Evolutionary conservation across 345 rosid genomes (phyloP).

Genomic region (Hypericum androsaemum): DNA sequence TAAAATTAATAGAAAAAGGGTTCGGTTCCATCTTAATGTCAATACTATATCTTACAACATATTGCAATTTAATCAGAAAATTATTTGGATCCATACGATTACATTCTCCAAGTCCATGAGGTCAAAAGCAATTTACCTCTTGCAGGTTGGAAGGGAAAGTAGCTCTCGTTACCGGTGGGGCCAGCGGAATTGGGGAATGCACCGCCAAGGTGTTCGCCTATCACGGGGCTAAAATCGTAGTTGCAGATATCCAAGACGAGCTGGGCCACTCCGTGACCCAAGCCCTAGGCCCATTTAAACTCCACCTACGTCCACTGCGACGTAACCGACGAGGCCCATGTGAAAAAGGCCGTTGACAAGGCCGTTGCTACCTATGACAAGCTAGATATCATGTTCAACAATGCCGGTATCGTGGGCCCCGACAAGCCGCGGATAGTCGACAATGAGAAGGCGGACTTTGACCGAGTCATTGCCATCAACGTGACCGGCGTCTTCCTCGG

Average conservation of each 20-base stretch:
- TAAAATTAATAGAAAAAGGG: too few relatives aligned
- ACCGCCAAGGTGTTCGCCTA: slow-evolving; percentile 15
- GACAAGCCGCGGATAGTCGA: too few relatives aligned
- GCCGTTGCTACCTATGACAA: slow-evolving; percentile 29
- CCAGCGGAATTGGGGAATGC: slow-evolving; percentile 24
- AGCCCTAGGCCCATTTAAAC: slow-evolving; percentile 13
- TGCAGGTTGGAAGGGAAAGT: slow-evolving; percentile 29
- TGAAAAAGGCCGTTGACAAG: slow-evolving; percentile 17
- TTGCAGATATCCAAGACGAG: slow-evolving; percentile 22
- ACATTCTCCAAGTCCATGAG: too few relatives aligned
- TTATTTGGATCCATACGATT: too few relatives aligned
- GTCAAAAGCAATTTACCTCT: background rate
- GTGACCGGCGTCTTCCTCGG: slow-evolving; percentile 23
- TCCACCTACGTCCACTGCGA: slow-evolving; percentile 24
- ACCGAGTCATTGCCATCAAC: background rate
- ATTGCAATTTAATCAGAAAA: too few relatives aligned
- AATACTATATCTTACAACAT: too few relatives aligned
- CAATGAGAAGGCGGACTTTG: too few relatives aligned
- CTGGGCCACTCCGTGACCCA: slow-evolving; percentile 16
- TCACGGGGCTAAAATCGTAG: slow-evolving; percentile 27
- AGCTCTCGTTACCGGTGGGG: slow-evolving; percentile 28
- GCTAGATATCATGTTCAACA: background rate
- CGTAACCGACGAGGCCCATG: slow-evolving; percentile 26
- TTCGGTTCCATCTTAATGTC: too few relatives aligned
- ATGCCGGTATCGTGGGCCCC: too few relatives aligned